Base-by-base conservation (phyloP, 805 yeast genomes). In the Metschnikowia sp. region DNA sequence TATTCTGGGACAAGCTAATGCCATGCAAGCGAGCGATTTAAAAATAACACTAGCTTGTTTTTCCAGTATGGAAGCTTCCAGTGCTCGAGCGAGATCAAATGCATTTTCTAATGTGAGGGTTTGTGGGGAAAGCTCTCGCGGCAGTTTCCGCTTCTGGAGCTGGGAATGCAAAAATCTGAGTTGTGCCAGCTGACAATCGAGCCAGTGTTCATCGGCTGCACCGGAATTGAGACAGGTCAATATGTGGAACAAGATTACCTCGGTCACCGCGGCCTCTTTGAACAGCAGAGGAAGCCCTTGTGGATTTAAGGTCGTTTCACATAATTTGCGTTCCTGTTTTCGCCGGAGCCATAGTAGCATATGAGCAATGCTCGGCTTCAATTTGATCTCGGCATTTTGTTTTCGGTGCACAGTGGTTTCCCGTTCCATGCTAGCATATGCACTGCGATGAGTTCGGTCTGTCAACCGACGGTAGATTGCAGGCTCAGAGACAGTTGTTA, bases 281-380 rank as follows among this genome's bases (percentile, higher is more conserved):
- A 36, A 37, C 39, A 33, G 45, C 30, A 26, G 36, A 7, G 54
- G 51, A 26, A 47, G 45, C 4, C 51, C 45, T 5, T 30, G 36
- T 12, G 42, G 29, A 9, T 33, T 37, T 8, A 50, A 44, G 12
- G 32, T 32, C 29, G 50, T 48, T 12, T 37, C 35, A 5, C 19
- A 28, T 18, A 45, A 42, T n/a, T 36, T 19, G 7, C 29, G 30
- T 2, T 50, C 49, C 13, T 42, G 45, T 34, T 48, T 49, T 18
- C 44, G 29, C 8, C 52, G 57, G 32, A 56, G 56, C 57, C 57
- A 53, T 8, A 55, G 51, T 13, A 55, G 48, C 38, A 55, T 49
- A 29, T 56, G 54, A 10, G 42, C 39, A 7, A 57, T 40, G 12
- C 45, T 39, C 8, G 61, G 62, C 13, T 47, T 48, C 32, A 48